A percentile compares a stretch with the other conserved stretches of the same genome.
Evolutionary conservation across 495 filamentous ascomycete species (phyloP).

Genomic region (Podospora bellae-mahoneyi): DNA sequence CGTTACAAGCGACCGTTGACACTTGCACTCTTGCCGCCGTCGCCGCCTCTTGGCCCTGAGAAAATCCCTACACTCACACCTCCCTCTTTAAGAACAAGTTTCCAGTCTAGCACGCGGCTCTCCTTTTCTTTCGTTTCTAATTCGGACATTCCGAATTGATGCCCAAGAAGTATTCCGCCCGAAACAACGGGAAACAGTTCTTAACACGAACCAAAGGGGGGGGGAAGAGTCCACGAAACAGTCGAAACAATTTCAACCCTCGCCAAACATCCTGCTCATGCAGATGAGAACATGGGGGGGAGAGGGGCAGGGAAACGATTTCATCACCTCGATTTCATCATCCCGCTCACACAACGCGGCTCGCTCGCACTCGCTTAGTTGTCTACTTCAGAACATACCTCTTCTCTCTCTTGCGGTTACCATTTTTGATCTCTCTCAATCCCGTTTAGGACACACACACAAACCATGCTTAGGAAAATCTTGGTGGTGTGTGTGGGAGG

Average conservation of each 20-base stretch:
- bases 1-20: neutral
- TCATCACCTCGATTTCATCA: neutral
- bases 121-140: neutral
- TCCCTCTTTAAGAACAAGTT: neutral
- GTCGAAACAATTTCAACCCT: neutral
- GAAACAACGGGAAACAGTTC: neutral
- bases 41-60: too few relatives aligned
- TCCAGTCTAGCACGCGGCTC: neutral
- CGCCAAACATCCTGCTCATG: neutral
- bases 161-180: neutral
- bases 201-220: neutral
- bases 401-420: neutral
- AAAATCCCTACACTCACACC: neutral
- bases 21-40: neutral
- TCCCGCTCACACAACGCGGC: neutral
- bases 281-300: neutral
- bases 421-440: too few relatives aligned
- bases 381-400: neutral
- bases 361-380: neutral
- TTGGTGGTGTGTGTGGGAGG: too few relatives aligned
- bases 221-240: too few relatives aligned
- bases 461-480: too few relatives aligned
- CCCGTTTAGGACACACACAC: too few relatives aligned
- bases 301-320: neutral
- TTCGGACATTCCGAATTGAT: neutral